phyloP scores from a whole-genome alignment of 495 filamentous ascomycete genomes.

The Neurospora sp. region DNA sequence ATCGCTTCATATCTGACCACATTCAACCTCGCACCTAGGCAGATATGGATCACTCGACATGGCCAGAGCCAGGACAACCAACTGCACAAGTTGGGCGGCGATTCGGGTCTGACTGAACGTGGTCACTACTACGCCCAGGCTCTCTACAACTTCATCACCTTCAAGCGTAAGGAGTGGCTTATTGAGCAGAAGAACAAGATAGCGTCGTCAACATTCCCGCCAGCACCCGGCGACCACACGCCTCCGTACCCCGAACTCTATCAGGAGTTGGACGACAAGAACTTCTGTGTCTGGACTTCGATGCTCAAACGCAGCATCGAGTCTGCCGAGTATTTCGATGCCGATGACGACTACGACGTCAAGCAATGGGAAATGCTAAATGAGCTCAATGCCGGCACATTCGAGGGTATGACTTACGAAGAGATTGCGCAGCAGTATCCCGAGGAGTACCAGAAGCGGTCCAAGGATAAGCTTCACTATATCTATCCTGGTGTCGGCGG shows the following conservation, averaged over 20 bases:
- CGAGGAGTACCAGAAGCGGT: slow-evolving; percentile 67
- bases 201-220: slow-evolving; percentile 63
- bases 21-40: slow-evolving; percentile 88
- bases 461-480: slow-evolving; percentile 78
- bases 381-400: slow-evolving; percentile 82
- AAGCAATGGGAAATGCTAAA: slow-evolving; percentile 99
- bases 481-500: slow-evolving; percentile 92
- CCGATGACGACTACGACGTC: slow-evolving; percentile 93
- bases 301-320: slow-evolving; percentile 85
- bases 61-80: slow-evolving; percentile 78
- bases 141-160: slow-evolving; percentile 65
- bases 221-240: slow-evolving; percentile 77
- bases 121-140: slow-evolving; percentile 63
- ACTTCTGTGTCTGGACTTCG: slow-evolving; percentile 96
- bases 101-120: slow-evolving; percentile 68
- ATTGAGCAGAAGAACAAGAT: slow-evolving; percentile 64
- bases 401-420: slow-evolving; percentile 91
- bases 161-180: slow-evolving; percentile 67
- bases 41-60: slow-evolving; percentile 97
- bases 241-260: slow-evolving; percentile 84
- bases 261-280: slow-evolving; percentile 58
- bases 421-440: slow-evolving; percentile 67
- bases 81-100: slow-evolving; percentile 70
- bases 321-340: slow-evolving; percentile 72
- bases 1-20: slow-evolving; percentile 89